Evolutionary conservation across 345 rosid species (phyloP), one percentile per base, ranked within the genome.

Genomic region (Aquilaria malaccensis): DNA sequence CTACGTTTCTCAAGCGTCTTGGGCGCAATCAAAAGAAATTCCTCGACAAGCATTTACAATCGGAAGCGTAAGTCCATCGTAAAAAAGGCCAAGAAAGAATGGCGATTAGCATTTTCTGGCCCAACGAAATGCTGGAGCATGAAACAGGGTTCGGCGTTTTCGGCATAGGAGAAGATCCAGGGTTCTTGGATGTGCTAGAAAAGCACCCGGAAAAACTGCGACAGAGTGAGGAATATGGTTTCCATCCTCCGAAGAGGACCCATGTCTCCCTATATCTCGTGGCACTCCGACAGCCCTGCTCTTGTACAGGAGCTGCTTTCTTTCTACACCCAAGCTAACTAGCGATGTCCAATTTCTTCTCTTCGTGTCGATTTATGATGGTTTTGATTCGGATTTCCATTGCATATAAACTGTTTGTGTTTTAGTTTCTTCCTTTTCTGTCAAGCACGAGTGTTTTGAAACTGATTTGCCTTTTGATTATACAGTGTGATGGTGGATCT

Each of bases 41-140:
- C 22, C 22, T 22, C 22, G 22, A 22, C 22, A 22, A 22, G 22
- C 22, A 22, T 22, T 22, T 22, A 22, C 22, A 22, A 22, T 22
- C 22, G 22, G 22, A 22, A 22, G 22, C 22, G 22, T 1, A 22
- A 22, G 22, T 22, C 22, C 22, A 22, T 22, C 22, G 22, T 22
- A 22, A 22, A 22, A 22, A 22, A 22, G 22, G 22, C 22, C 22
- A 22, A 22, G 22, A 22, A 22, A 22, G 22, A 22, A 22, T 22
- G 22, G 22, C 22, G 49, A 74, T 92, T 13, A 66, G 77, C 46
- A 91, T 81, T 41, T 92, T 89, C 74, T 92, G 98, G 98, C 80
- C 87, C 71, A 85, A 92, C 10, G 91, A 88, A 55, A 93, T 93
- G 98, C 84, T 89, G 47, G 59, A 48, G 10, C 96, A 87, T 66